A percentile compares a stretch with the other conserved stretches of the same genome.
Evolutionary conservation across 805 yeast genomes (phyloP).

Genomic region (Barnettozyma salicaria): DNA sequence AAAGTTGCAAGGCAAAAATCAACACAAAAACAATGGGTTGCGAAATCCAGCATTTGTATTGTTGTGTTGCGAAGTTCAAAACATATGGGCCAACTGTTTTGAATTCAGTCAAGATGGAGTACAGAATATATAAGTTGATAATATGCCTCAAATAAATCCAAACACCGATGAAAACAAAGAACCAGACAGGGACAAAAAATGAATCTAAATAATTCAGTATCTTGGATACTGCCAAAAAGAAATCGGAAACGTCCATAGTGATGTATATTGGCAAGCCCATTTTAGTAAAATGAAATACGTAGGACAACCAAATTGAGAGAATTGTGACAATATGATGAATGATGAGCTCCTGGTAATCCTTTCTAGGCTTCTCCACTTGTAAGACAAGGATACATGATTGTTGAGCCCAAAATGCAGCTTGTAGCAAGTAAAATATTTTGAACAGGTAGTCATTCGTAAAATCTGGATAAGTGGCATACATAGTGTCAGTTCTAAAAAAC

Average conservation of each 20-base stretch:
- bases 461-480: conserved; percentile 83
- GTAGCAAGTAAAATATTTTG: conserved; percentile 80
- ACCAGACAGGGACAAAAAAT: conserved; percentile 54
- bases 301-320: conserved; percentile 77
- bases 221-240: conserved; percentile 79
- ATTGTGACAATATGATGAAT: conserved; percentile 92
- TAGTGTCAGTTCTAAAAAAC: conserved; percentile 80
- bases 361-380: conserved; percentile 91
- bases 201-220: conserved; percentile 82
- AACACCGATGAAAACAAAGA: conserved; percentile 54
- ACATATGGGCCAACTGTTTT: conserved; percentile 75
- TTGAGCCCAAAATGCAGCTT: conserved; percentile 97
- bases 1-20: conserved; percentile 74
- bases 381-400: conserved; percentile 78
- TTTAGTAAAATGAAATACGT: conserved; percentile 93
- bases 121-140: conserved; percentile 70
- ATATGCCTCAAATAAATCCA: conserved; percentile 93
- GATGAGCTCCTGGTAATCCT: conserved; percentile 85
- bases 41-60: conserved; percentile 94
- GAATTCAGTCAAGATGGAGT: conserved; percentile 84
- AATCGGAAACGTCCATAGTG: conserved; percentile 95
- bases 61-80: conserved; percentile 82
- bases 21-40: conserved; percentile 82
- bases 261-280: conserved; percentile 88
- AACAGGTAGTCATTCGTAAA: conserved; percentile 58